Evolutionary conservation across 2,329 filamentous ascomycete genomes (phyloP).

Genomic region (Waltergamsia citrina): DNA sequence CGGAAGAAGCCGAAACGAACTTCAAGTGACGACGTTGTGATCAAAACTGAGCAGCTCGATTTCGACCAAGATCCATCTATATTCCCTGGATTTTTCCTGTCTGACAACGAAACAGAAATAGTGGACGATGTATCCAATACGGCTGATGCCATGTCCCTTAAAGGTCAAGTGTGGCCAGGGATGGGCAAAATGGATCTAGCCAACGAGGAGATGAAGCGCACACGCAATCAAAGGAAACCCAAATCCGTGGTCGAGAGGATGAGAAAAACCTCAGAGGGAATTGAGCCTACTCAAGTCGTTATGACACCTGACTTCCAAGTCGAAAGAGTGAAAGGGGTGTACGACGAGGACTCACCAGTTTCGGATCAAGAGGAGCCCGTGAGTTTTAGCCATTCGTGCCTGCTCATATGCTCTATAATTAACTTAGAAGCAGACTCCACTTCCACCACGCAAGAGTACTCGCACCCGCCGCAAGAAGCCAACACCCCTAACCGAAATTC

Average conservation of each 20-base stretch:
- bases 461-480: conserved; percentile 20
- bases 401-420: not conserved
- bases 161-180: conserved; percentile 66
- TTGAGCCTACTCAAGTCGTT: conserved; percentile 56
- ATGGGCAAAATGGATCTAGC: conserved; percentile 80
- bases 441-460: conserved; percentile 17
- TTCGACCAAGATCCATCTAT: conserved; percentile 14
- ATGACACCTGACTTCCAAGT: conserved; percentile 44
- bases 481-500: conserved; percentile 21
- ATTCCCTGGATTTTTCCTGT: conserved; percentile 16
- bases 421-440: conserved; percentile 9
- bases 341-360: conserved; percentile 43
- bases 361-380: conserved; percentile 32
- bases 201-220: conserved; percentile 61
- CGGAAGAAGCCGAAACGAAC: conserved; percentile 19
- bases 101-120: conserved; percentile 16
- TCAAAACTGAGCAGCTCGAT: conserved; percentile 19
- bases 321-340: conserved; percentile 46
- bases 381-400: conserved; percentile 11
- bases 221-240: conserved; percentile 71
- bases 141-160: conserved; percentile 37
- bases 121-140: conserved; percentile 15
- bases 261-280: conserved; percentile 51
- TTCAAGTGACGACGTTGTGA: conserved; percentile 7
- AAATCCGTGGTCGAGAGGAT: conserved; percentile 61